Evolutionary conservation across 345 rosid species (phyloP), one percentile per base, ranked within the genome.

Genomic region (Carallia brachiata): DNA sequence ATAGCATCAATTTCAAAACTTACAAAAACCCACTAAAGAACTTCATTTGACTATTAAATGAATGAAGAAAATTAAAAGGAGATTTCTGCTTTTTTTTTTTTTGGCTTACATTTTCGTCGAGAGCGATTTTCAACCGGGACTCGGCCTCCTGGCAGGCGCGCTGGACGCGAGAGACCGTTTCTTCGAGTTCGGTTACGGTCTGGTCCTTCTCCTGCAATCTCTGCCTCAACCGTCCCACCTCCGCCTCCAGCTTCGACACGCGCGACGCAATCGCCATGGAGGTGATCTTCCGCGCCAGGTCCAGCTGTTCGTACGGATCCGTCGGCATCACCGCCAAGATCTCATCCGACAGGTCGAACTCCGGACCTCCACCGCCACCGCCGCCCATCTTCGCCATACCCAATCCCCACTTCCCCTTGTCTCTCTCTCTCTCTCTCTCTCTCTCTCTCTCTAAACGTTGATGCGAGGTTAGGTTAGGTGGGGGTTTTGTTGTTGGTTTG

Each of bases 201-300:
- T 80, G 79, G 79, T 95, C 97, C 80, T 95, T 91, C 55, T 95
- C 93, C 36, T 70, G 28, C 62, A 86, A 72, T 72, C 70, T 82
- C 63, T 86, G 85, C 61, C 74, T 77, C 83, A 88, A 77, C 65
- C 70, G 81, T 37, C 81, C 84, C 36, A 71, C 78, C 69, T 91
- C 96, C 27, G 87, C 79, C 81, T 91, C 97, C 69, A 94, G 88
- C 57, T 73, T 84, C 52, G 97, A 88, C 61, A 94, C 96, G 66
- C 99, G 88, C 9, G 97, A 89, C 55, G 97, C 93, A 48, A 94
- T 90, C 4, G 99, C 99, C 91, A 91, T 84, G 67, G 99, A 90
- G 13, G 97, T 94, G 75, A 91, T 94, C 88, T 90, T 91, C 67
- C 97, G 89, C 9, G 99, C 97, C 75, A 94, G 91, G 85, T 94